phyloP scores from a whole-genome alignment of 2,329 filamentous ascomycete genomes.

The Neonectria sp. region DNA sequence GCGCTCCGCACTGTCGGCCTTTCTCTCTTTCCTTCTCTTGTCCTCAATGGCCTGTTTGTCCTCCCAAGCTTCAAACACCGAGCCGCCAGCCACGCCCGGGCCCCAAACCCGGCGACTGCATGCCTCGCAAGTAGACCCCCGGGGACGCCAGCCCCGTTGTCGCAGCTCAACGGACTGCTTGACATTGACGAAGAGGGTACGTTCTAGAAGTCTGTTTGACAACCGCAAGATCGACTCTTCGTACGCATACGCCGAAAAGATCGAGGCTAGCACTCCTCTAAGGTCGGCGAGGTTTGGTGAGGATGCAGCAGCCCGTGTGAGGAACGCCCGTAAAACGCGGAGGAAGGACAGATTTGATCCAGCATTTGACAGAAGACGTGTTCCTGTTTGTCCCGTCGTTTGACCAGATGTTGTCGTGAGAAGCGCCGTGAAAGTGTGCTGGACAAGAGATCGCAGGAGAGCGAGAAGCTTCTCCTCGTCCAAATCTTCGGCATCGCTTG shows the following conservation, averaged over 20 bases:
- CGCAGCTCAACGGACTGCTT: slow-evolving; percentile 80
- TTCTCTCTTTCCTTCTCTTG: slow-evolving; percentile 60
- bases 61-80: slow-evolving; percentile 89
- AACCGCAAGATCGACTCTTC: slow-evolving; percentile 91
- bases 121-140: slow-evolving; percentile 88
- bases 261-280: slow-evolving; percentile 85
- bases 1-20: slow-evolving; percentile 54
- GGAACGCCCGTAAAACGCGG: slow-evolving; percentile 89
- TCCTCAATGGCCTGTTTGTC: slow-evolving; percentile 67
- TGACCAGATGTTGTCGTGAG: slow-evolving; percentile 80
- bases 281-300: slow-evolving; percentile 92
- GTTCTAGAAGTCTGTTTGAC: slow-evolving; percentile 88
- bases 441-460: slow-evolving; percentile 84
- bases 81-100: slow-evolving; percentile 79
- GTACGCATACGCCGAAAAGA: slow-evolving; percentile 96
- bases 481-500: slow-evolving; percentile 51
- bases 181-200: slow-evolving; percentile 90
- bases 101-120: slow-evolving; percentile 91
- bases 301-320: slow-evolving; percentile 83
- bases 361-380: slow-evolving; percentile 55
- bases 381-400: slow-evolving; percentile 50
- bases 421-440: slow-evolving; percentile 91
- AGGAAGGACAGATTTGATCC: slow-evolving; percentile 84
- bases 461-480: slow-evolving; percentile 75
- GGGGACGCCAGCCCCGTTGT: slow-evolving; percentile 90